Evolutionary conservation across 2,329 filamentous ascomycete species (phyloP).

Genomic region (Colletotrichum graminicola): DNA sequence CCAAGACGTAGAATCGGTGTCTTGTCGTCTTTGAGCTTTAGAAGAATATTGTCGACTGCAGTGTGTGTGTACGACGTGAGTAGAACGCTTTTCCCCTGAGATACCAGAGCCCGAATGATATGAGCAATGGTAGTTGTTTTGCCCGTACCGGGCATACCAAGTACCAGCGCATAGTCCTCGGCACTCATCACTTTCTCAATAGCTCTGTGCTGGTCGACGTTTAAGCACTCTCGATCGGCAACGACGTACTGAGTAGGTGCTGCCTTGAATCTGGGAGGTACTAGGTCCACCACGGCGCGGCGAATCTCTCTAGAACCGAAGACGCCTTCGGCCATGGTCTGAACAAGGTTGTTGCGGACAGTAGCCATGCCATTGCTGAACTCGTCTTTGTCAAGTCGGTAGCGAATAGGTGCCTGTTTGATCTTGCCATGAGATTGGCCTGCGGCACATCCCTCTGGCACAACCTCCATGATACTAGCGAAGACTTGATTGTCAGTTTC

Average conservation of each 20-base stretch:
- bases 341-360: constrained; percentile 92
- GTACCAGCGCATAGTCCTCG: constrained; percentile 93
- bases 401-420: constrained; percentile 71
- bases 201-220: constrained; percentile 86
- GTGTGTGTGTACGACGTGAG: constrained; percentile 97
- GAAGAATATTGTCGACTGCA: constrained; percentile 95
- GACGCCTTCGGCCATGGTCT: constrained; percentile 86
- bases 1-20: constrained; percentile 89
- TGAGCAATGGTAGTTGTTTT: constrained; percentile 99
- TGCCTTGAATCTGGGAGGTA: constrained; percentile 79
- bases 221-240: constrained; percentile 75
- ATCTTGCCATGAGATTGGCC: constrained; percentile 65
- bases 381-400: constrained; percentile 95
- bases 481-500: constrained; percentile 85
- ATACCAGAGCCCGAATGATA: constrained; percentile 90
- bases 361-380: constrained; percentile 98
- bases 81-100: constrained; percentile 91
- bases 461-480: constrained; percentile 90
- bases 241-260: constrained; percentile 73
- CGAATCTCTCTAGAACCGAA: constrained; percentile 80
- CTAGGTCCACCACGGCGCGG: constrained; percentile 82
- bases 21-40: constrained; percentile 86
- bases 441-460: constrained; percentile 65
- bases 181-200: constrained; percentile 97
- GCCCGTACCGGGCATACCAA: constrained; percentile 98